Evolutionary conservation across 1,139 yeast genomes (phyloP).

Genomic region (Scheffersomyces segobiensis): DNA sequence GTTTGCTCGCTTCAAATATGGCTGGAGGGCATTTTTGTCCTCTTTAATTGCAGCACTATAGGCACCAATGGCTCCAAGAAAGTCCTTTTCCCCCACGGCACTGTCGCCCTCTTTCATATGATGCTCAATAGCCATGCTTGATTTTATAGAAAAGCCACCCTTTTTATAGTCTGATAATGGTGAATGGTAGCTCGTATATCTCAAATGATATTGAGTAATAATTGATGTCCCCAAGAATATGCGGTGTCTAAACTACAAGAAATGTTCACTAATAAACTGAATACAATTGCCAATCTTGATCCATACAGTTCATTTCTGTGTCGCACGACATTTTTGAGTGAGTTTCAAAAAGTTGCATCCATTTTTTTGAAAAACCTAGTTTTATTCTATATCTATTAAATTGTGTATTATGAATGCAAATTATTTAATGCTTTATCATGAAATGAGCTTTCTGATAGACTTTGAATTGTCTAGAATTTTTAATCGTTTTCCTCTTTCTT

Average conservation of each 20-base stretch:
- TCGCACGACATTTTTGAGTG: not conserved
- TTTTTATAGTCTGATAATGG: not conserved
- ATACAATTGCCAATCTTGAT: not conserved
- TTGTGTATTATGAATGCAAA: not conserved
- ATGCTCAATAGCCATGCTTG: slow-evolving; percentile 41
- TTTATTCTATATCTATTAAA: not conserved
- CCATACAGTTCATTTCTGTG: not conserved
- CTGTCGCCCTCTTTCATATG: slow-evolving; percentile 39
- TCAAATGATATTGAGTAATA: not conserved
- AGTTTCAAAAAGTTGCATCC: not conserved
- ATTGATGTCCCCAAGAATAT: not conserved
- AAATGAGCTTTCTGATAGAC: too few species aligned
- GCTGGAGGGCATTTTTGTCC: slow-evolving; percentile 50
- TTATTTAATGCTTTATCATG: too few species aligned
- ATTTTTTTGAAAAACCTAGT: too few species aligned
- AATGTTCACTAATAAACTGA: not conserved
- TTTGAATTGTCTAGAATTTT: too few species aligned
- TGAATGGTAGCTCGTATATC: not conserved
- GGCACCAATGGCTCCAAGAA: slow-evolving; percentile 34
- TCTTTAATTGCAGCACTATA: slow-evolving; percentile 35
- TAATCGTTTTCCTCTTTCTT: not conserved
- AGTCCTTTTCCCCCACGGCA: slow-evolving; percentile 30
- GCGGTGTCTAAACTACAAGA: not conserved
- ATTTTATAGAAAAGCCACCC: not conserved
- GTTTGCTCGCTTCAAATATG: slow-evolving; percentile 55